Evolutionary conservation across 768 basidiomycete genomes (phyloP).

Genomic region (Suillus placidus): DNA sequence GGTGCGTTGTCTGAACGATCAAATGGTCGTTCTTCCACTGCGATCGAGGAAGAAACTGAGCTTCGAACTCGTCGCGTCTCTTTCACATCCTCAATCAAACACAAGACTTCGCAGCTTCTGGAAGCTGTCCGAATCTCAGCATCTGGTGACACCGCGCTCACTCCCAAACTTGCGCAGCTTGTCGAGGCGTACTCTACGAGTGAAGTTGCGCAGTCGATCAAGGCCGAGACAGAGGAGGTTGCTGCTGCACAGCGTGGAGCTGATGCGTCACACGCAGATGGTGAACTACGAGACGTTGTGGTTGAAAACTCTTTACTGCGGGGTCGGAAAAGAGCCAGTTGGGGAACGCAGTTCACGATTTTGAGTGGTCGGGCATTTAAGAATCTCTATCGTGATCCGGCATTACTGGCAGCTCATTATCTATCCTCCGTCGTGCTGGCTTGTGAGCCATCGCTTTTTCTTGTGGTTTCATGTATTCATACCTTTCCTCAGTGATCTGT

Average conservation of each 20-base stretch:
- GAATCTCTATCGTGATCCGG: slow-evolving; percentile 95
- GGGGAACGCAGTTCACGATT: slow-evolving; percentile 90
- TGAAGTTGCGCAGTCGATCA: slow-evolving; percentile 62
- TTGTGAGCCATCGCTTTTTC: slow-evolving; percentile 49
- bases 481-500: slow-evolving; percentile 65
- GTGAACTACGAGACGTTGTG: slow-evolving; percentile 64
- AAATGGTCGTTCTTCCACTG: slow-evolving; percentile 32
- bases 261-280: slow-evolving; percentile 30
- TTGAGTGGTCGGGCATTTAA: slow-evolving; percentile 97
- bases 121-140: slow-evolving; percentile 50
- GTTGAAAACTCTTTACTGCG: slow-evolving; percentile 69
- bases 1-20: slow-evolving; percentile 47
- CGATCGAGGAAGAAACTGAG: slow-evolving; percentile 52
- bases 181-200: slow-evolving; percentile 73
- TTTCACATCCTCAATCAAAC: slow-evolving; percentile 58
- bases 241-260: slow-evolving; percentile 21
- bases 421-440: slow-evolving; percentile 81
- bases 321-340: slow-evolving; percentile 80
- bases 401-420: slow-evolving; percentile 90
- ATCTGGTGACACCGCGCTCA: slow-evolving; percentile 32
- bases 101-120: slow-evolving; percentile 74
- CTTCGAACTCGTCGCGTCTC: slow-evolving; percentile 49
- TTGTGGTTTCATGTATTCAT: slow-evolving; percentile 9
- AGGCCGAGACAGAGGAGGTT: slow-evolving; percentile 59
- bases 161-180: slow-evolving; percentile 67